These are phyloP conservation scores for Mucor lusitanicus DNA, from an alignment of 371 early-diverging fungal species.

Conservation along the genomic window DNA sequence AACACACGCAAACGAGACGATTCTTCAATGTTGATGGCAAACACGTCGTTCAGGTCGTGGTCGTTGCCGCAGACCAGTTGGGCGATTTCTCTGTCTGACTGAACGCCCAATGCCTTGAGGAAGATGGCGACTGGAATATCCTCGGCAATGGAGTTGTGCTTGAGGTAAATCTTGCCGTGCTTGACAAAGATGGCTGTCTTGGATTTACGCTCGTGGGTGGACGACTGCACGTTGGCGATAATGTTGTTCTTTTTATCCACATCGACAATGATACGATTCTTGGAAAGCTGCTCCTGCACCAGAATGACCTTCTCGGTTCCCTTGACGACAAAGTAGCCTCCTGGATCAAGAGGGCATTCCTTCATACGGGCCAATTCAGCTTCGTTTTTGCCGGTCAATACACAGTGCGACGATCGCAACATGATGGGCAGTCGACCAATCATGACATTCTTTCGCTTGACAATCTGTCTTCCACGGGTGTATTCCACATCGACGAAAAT, in stretches of 20 bases:
- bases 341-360: conserved; percentile 99
- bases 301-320: conserved; percentile 99
- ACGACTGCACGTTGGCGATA: conserved; percentile 66
- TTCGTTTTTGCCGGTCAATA: conserved; percentile 77
- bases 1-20: conserved; percentile 72
- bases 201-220: conserved; percentile 97
- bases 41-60: conserved; percentile 77
- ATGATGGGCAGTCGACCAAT: conserved; percentile 99
- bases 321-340: conserved; percentile 99
- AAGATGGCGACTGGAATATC: conserved; percentile 94
- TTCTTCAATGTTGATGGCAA: conserved; percentile 94
- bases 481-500: conserved; percentile 99
- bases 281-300: conserved; percentile 99
- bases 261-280: conserved; percentile 99
- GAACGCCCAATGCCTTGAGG: conserved; percentile 94
- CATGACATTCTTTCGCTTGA: conserved; percentile 83
- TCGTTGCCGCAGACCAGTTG: conserved; percentile 93
- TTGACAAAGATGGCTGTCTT: conserved; percentile 92
- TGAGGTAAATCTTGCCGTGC: conserved; percentile 84
- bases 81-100: conserved; percentile 95
- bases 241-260: conserved; percentile 87
- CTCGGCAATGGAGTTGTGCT: conserved; percentile 94
- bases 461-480: conserved; percentile 86
- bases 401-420: conserved; percentile 93
- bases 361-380: conserved; percentile 83